These are phyloP conservation scores for Cyanidium caldarium DNA, from an alignment of 23 red algal genomes.

Conservation along the genomic window DNA sequence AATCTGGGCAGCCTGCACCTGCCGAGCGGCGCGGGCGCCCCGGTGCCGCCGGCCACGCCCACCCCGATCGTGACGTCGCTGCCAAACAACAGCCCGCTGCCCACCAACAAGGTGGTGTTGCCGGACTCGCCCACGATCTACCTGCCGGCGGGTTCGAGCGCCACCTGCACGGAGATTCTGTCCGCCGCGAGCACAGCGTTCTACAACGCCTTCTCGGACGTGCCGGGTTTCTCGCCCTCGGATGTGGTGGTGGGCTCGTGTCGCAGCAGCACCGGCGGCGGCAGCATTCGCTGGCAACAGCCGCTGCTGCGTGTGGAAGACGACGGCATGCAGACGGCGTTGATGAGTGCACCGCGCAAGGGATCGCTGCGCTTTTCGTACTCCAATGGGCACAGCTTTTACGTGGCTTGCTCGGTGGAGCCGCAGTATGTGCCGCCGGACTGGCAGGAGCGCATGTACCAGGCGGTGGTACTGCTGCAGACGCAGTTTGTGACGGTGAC, in stretches of 20 bases:
- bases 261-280: not conserved
- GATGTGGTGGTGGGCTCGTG: not conserved
- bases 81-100: not conserved
- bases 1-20: not conserved
- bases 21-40: not conserved
- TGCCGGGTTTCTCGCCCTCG: not conserved
- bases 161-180: not conserved
- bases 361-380: not conserved
- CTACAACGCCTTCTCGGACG: not conserved
- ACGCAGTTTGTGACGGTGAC: not conserved
- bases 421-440: not conserved
- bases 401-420: not conserved
- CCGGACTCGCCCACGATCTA: not conserved
- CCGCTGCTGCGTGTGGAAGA: not conserved
- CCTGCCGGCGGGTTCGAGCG: not conserved
- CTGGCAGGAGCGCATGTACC: conserved; percentile 5
- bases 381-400: not conserved
- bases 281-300: not conserved
- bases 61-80: not conserved
- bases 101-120: not conserved
- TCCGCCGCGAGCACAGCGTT: not conserved
- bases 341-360: not conserved
- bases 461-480: not conserved
- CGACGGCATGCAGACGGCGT: not conserved
- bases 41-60: not conserved